Evolutionary conservation across 768 basidiomycete genomes (phyloP), one percentile per base, ranked within the genome.

Genomic region (Lentinula boryana): DNA sequence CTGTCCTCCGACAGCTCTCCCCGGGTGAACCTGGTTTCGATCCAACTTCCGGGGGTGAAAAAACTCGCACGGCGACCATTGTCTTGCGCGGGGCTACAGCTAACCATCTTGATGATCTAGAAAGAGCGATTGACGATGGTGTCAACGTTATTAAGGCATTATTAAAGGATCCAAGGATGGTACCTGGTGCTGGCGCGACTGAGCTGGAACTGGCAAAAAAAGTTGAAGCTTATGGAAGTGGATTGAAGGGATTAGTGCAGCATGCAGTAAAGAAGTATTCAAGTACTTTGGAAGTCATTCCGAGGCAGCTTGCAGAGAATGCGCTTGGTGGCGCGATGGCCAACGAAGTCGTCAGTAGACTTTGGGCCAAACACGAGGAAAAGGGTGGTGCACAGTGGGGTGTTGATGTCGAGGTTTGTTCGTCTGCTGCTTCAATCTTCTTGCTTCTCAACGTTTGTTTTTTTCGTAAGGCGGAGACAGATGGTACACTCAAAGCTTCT

Each of bases 101-200:
- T 53, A 98, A 98, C 75, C 87, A 87, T 64, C 75, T 98, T 52
- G 97, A 99, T 69, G 97, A 98, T 71, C 84, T 99, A 36, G 96
- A 99, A 73, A 84, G 97, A 31, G 95, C 96, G 32, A 80, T 99
- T 51, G 97, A 98, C 70, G 95, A 98, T 67, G 97, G 96, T 31
- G 94, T 95, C 64, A 95, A 92, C 74, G 96, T 96, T 46, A 90
- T 99, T 76, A 95, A 98, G 74, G 82, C 89, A 32, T 72, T 99
- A 64, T 74, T 99, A 68, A 95, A 95, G 71, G 96, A 99, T 67
- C 80, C 87, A 31, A 78, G 95, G 50, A 78, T 98, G 61, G 91
- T 98, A 1, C 89, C 97, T 6, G 97, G 97, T 3, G 97, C 95
- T 6, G 97, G 96, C 10, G 93, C 97, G 1, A 85, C 89, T 31